Evolutionary conservation across 129 eudicot species (phyloP).

Genomic region (Scalesia atractyloides): DNA sequence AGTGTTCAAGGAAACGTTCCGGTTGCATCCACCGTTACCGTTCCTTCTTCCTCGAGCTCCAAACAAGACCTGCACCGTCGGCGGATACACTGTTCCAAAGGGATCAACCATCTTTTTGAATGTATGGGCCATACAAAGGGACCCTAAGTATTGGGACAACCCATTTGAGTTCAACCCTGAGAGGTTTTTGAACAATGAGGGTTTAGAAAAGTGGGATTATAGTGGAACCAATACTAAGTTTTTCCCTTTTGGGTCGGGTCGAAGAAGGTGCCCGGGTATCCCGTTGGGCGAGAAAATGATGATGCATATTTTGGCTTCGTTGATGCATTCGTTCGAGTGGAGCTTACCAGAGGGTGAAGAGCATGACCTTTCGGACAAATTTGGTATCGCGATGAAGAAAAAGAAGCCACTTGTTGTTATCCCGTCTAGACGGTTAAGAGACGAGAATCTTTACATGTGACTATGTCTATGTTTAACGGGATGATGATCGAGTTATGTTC

Average conservation of each 20-base stretch:
- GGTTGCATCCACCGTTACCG: slow-evolving; percentile 17
- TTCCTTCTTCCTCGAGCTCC: slow-evolving; percentile 24
- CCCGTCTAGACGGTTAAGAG: background rate
- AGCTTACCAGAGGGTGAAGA: slow-evolving; percentile 14
- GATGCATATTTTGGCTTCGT: slow-evolving; percentile 25
- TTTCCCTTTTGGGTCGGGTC: slow-evolving; percentile 27
- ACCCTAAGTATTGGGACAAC: slow-evolving; percentile 15
- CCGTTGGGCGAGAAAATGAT: slow-evolving; percentile 24
- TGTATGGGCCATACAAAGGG: slow-evolving; percentile 27
- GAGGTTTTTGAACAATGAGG: slow-evolving; percentile 14
- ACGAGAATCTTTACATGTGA: background rate
- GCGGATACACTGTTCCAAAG: slow-evolving; percentile 15
- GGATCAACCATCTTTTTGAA: slow-evolving; percentile 16
- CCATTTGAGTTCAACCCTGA: slow-evolving; percentile 21
- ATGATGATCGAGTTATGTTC: background rate
- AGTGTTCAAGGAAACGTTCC: slow-evolving; percentile 15
- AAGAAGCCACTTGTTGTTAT: slow-evolving; percentile 17
- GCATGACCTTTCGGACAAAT: slow-evolving; percentile 15
- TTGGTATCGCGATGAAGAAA: slow-evolving; percentile 23
- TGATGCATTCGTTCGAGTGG: slow-evolving; percentile 25
- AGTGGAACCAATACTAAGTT: slow-evolving; percentile 12
- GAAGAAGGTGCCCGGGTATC: slow-evolving; percentile 25
- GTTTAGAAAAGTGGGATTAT: slow-evolving; percentile 13
- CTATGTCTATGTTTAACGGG: background rate
- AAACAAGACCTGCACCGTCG: slow-evolving; percentile 6